Evolutionary conservation across 257 asterid genomes (phyloP), one percentile per base, ranked within the genome.

Genomic region (Przewalskia tangutica): DNA sequence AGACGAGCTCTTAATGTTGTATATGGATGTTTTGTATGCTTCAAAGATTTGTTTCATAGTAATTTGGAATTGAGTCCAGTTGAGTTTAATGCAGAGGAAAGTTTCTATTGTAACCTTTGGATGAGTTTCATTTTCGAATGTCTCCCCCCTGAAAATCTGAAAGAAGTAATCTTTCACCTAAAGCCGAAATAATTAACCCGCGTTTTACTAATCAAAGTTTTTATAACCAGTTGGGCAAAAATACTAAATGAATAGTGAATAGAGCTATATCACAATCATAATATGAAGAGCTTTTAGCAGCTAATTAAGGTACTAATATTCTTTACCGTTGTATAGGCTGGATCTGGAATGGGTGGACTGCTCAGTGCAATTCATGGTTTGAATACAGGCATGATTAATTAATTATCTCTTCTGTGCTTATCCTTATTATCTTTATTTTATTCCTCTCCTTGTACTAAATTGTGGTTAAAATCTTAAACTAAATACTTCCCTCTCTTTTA

Each of bases 291-390:
- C 55, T 71, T 17, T 71, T 71, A 44, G n/a, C 12, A 10, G 38
- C 17, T 46, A 18, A 16, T 46, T 46, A 20, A 71, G 18, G 58
- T 44, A 27, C 32, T 27, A 46, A 71, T 71, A 18, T 70, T 70
- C 40, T 46, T 71, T 18, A 71, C 63, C 62, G 77, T 77, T 83
- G 59, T 62, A 79, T 85, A 90, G 95, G 91, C 86, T 87, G 97
- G 96, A 62, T 91, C 92, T 53, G 97, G 94, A 79, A 68, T 91
- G 13, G 97, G 97, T 80, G 97, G 92, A 68, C 83, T 93, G 89
- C 93, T 93, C 76, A 90, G 92, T 87, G 88, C 94, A 83, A 85
- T 93, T 85, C 90, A 90, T 85, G 93, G 90, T 55, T 87, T 90
- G 79, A 90, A 91, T 79, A 86, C 91, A 78, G 96, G 97, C 87